Evolutionary conservation across 139 green algal species (phyloP).

Genomic region (Raphidocelis subcapitata): DNA sequence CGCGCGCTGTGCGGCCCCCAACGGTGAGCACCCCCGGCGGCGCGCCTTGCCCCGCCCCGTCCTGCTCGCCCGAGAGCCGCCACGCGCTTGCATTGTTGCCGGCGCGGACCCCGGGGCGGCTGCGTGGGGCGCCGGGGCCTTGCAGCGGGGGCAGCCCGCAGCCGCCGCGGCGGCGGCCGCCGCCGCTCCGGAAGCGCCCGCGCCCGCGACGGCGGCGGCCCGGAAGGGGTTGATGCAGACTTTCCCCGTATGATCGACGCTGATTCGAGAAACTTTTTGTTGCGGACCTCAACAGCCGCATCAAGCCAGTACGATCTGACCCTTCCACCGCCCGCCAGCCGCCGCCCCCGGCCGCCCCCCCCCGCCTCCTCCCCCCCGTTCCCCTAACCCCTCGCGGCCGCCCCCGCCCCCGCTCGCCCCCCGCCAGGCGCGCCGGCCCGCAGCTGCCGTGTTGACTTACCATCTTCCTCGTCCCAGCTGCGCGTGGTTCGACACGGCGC

Average conservation of each 20-base stretch:
- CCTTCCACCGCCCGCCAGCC: constrained; percentile 17
- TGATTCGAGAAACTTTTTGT: constrained; percentile 40
- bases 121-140: too few species aligned
- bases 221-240: constrained; percentile 43
- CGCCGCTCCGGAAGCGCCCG: background rate
- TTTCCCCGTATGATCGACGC: constrained; percentile 51
- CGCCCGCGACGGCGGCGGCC: background rate
- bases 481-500: too few species aligned
- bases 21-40: too few species aligned
- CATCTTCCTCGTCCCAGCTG: constrained; percentile 7
- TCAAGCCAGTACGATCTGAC: constrained; percentile 53
- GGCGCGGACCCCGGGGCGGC: too few species aligned
- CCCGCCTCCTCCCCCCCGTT: background rate
- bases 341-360: background rate
- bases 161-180: background rate
- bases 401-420: too few species aligned
- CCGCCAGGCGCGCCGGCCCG: background rate
- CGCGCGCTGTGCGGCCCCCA: too few species aligned
- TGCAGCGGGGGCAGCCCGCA: too few species aligned
- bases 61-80: too few species aligned
- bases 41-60: too few species aligned
- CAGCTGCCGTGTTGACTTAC: constrained; percentile 51
- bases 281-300: constrained; percentile 38
- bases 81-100: too few species aligned
- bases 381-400: too few species aligned